Conservation (phyloP, 345 rosid species). For the Toxicodendron radicans region DNA sequence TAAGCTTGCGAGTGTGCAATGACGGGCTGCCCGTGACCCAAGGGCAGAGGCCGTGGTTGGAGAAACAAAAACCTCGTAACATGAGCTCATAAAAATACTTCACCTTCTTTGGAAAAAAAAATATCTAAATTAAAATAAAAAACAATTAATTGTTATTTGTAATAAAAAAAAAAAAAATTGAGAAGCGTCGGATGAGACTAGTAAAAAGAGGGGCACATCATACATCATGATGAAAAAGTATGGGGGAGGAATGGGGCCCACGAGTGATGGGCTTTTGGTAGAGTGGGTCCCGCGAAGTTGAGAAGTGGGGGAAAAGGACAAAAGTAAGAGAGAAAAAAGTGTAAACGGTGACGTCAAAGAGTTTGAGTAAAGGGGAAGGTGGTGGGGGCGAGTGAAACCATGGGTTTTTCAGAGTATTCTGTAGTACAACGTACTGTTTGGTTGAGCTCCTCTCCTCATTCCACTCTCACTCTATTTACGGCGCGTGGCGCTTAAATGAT, state of each 20-base stretch:
- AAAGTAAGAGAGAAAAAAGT: constrained; percentile 12
- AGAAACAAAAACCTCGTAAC: constrained; percentile 39
- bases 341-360: constrained; percentile 19
- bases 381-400: constrained; percentile 19
- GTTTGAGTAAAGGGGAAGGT: constrained; percentile 14
- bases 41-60: constrained; percentile 29
- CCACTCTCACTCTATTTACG: not conserved
- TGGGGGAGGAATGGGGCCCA: constrained; percentile 17
- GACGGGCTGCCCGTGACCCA: constrained; percentile 31
- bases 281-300: constrained; percentile 22
- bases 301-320: constrained; percentile 19
- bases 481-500: constrained; percentile 20
- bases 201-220: not conserved
- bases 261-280: not conserved
- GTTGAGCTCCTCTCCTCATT: not conserved
- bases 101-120: not conserved
- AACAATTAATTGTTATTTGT: too few species aligned
- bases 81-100: constrained; percentile 18
- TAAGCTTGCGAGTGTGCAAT: constrained; percentile 7
- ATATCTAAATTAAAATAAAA: not conserved
- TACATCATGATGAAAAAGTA: constrained; percentile 10
- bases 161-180: not conserved
- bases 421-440: not conserved
- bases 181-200: constrained; percentile 5
- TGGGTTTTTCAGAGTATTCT: constrained; percentile 16